These are phyloP conservation scores for Ajuga chamaepitys DNA, from an alignment of 257 asterid species.

Conservation along the genomic window DNA sequence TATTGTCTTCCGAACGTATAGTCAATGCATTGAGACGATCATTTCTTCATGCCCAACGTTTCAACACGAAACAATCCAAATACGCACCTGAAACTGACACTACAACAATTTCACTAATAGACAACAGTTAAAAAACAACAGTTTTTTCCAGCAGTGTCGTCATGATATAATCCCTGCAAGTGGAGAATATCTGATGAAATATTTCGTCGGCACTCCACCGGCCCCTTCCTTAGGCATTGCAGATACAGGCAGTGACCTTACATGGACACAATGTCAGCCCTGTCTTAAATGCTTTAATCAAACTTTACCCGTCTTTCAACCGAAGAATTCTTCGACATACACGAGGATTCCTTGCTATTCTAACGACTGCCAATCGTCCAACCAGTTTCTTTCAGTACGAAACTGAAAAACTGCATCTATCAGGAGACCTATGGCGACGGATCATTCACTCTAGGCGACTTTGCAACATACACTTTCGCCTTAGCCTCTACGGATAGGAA, in stretches of 20 bases:
- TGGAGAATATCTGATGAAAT: neutral
- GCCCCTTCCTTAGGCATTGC: neutral
- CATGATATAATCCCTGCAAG: neutral
- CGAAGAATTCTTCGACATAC: neutral
- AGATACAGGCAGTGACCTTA: neutral
- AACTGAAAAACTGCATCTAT: no score
- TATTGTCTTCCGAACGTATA: neutral
- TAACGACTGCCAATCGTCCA: no score
- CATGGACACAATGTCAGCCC: neutral
- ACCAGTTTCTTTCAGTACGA: no score
- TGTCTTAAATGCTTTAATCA: neutral
- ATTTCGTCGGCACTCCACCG: neutral
- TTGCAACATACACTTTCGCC: no score
- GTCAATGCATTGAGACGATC: neutral
- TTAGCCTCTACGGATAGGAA: no score
- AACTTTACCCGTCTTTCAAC: neutral
- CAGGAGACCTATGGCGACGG: no score
- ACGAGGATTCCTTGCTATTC: neutral
- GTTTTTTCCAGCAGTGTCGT: no score
- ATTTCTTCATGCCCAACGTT: neutral
- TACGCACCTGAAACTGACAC: neutral
- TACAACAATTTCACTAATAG: no score
- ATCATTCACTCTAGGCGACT: no score
- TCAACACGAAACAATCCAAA: neutral
- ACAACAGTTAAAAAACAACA: no score